phyloP scores from a whole-genome alignment of 495 filamentous ascomycete genomes.

The Penicillium macrosclerotiorum region DNA sequence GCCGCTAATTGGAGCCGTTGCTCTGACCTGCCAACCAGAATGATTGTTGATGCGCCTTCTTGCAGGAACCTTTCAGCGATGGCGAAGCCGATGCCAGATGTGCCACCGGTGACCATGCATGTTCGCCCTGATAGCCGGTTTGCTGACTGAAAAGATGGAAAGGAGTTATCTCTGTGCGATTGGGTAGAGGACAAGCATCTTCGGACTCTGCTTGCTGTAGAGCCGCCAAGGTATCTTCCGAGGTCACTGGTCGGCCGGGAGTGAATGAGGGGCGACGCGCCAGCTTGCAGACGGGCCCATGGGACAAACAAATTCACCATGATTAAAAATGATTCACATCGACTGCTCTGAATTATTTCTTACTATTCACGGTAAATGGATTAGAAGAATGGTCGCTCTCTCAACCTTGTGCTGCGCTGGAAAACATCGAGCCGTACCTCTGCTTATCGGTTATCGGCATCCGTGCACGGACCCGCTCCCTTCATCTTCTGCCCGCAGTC shows the following conservation, averaged over 20 bases:
- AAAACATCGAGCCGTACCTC: neutral
- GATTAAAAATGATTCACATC: neutral
- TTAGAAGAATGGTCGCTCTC: too few relatives aligned
- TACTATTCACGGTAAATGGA: too few relatives aligned
- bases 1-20: slow-evolving; percentile 41
- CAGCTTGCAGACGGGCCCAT: neutral
- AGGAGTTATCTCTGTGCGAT: neutral
- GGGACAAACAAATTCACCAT: neutral
- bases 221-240: neutral
- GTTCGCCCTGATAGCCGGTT: slow-evolving; percentile 40
- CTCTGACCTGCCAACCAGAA: slow-evolving; percentile 51
- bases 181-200: slow-evolving; percentile 13
- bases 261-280: neutral
- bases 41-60: slow-evolving; percentile 55
- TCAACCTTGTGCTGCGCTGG: neutral
- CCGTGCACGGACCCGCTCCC: slow-evolving; percentile 29
- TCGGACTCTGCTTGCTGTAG: neutral
- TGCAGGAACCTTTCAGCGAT: slow-evolving; percentile 66
- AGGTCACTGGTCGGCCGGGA: neutral
- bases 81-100: slow-evolving; percentile 62
- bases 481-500: neutral
- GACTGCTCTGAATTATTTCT: too few relatives aligned
- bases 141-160: slow-evolving; percentile 9
- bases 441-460: slow-evolving; percentile 14
- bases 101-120: slow-evolving; percentile 61